Base-by-base conservation (phyloP, 2,329 filamentous ascomycete genomes). In the Pestalotiopsis fici region DNA sequence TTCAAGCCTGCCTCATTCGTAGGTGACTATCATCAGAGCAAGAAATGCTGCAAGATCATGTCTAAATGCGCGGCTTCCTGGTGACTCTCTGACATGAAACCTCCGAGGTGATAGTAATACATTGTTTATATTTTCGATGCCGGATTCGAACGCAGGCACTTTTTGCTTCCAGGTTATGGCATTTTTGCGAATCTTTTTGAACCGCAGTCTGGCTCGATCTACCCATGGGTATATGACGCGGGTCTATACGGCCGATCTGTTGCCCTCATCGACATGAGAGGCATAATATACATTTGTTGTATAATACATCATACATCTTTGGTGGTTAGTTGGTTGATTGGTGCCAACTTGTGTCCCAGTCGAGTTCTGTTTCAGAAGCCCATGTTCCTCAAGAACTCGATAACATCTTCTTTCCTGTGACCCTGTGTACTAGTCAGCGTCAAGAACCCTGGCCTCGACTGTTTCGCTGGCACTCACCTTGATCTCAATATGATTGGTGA, bases 401-500 rank as follows among this genome's bases (percentile, higher is more conserved):
- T 71, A 65, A 87, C 81, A 68, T 86, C 80, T 6, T 78, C 76
- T 79, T 82, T 85, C 72, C 80, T 80, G 78, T 82, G 85, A 66
- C 85, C 85, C 84, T 86, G 68, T 69, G 66, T 35, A 43, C 35
- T 37, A 28, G 66, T 70, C 56, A 71, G 72, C 64, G 65, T 12
- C n/a, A 35, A 11, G 56, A n/a, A 11, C 18, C n/a, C 18, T 50
- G 6, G 15, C n/a, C 3, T 50, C 21, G 18, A 50, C 6, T 21
- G 18, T 7, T 9, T 50, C 11, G 39, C 63, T 3, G 31, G 6
- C 39, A 25, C 82, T 73, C 78, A 93, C 92, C 85, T 91, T 93
- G 70, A 97, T 83, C 69, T 91, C 83, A 64, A 98, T 86, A 74
- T 97, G 91, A 63, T 87, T 86, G 57, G 92, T 97, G 63, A 91